Percentiles rank a stretch among this genome's conserved stretches.
Conservation (phyloP, 768 basidiomycete species). For the Hortiboletus campestris region DNA sequence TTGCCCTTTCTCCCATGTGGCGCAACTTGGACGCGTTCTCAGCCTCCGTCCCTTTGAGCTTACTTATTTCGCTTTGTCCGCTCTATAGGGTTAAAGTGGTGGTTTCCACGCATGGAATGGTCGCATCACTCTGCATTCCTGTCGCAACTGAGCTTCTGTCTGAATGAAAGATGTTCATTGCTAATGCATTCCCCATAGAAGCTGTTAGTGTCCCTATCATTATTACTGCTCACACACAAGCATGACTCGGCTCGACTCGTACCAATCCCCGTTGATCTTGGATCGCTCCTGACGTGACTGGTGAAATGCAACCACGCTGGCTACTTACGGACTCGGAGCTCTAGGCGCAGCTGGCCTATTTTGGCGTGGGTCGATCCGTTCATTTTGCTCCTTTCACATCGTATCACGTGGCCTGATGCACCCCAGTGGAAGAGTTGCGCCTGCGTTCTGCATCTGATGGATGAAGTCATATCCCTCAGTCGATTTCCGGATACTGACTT, state of each 20-base stretch:
- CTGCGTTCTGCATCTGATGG: slow-evolving; percentile 1
- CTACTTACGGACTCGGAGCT: neutral
- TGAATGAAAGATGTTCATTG: slow-evolving; percentile 4
- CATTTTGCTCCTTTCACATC: neutral
- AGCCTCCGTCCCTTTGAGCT: slow-evolving; percentile 10
- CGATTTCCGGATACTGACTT: slow-evolving; percentile 5
- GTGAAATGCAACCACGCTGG: neutral
- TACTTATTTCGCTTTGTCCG: slow-evolving; percentile 23
- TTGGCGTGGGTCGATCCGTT: slow-evolving; percentile 1
- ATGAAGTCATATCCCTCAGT: slow-evolving; percentile 4
- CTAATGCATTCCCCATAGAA: slow-evolving; percentile 1
- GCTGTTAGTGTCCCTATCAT: neutral
- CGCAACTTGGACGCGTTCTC: neutral
- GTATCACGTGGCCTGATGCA: neutral
- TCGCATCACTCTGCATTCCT: slow-evolving; percentile 10
- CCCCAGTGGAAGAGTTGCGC: neutral
- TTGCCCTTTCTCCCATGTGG: slow-evolving; percentile 1
- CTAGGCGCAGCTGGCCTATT: neutral
- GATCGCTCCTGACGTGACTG: slow-evolving; percentile 9
- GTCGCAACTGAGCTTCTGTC: slow-evolving; percentile 13
- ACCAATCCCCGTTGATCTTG: neutral
- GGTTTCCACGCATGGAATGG: slow-evolving; percentile 8
- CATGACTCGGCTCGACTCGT: slow-evolving; percentile 4
- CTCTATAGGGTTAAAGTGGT: slow-evolving; percentile 21
- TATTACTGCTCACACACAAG: neutral